Evolutionary conservation across 2,329 filamentous ascomycete species (phyloP).

Genomic region (Parastagonospora nodorum): DNA sequence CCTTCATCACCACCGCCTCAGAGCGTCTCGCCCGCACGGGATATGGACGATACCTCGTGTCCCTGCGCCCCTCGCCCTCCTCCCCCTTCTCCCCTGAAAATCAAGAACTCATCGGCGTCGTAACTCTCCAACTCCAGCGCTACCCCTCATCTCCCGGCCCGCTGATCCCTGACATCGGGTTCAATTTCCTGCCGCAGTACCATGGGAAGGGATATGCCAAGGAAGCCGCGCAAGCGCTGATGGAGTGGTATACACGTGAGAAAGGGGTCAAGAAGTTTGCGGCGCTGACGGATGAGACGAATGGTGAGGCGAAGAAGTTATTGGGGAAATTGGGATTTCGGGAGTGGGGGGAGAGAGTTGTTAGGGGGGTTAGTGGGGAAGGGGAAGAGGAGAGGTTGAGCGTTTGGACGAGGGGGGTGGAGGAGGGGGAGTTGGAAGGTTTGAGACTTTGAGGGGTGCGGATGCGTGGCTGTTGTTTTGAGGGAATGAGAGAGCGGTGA

Average conservation of each 20-base stretch:
- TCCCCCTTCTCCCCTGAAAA: constrained; percentile 1
- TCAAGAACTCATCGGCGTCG: constrained; percentile 12
- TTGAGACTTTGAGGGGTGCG: constrained; percentile 5
- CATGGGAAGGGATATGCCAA: constrained; percentile 24
- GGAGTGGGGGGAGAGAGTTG: constrained; percentile 9
- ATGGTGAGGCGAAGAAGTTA: constrained; percentile 15
- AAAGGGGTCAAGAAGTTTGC: constrained; percentile 10
- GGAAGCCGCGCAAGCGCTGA: constrained; percentile 9
- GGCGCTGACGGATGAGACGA: constrained; percentile 13
- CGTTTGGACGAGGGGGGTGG: constrained; percentile 13
- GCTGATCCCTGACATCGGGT: constrained; percentile 23
- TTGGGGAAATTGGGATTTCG: constrained; percentile 21
- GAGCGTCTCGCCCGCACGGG: constrained; percentile 22
- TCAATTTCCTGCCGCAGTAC: constrained; percentile 13
- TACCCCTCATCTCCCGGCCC: constrained; percentile 10
- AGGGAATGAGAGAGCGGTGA: no score
- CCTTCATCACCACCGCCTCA: constrained; percentile 7
- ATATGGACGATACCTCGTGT: constrained; percentile 32
- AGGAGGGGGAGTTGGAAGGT: constrained; percentile 7
- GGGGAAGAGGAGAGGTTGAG: constrained; percentile 4
- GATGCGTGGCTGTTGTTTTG: background rate
- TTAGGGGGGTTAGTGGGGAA: constrained; percentile 10
- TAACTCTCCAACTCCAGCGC: constrained; percentile 27
- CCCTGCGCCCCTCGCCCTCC: constrained; percentile 11
- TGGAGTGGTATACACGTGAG: constrained; percentile 7